These are phyloP conservation scores for Podosphaera xanthii DNA, from an alignment of 2,329 filamentous ascomycete species.

Conservation along the genomic window DNA sequence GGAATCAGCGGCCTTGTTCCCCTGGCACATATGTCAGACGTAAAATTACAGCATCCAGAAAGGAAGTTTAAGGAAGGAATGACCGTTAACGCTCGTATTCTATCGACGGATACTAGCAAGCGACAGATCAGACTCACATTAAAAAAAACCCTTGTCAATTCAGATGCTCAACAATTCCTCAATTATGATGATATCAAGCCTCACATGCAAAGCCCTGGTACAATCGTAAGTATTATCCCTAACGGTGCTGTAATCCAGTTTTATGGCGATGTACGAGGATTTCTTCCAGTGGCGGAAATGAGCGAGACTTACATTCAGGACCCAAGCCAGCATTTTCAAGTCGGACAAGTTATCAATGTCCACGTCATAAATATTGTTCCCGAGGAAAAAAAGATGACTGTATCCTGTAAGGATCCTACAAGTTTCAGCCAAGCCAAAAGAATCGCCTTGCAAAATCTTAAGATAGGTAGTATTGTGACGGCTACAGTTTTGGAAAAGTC, in stretches of 20 bases:
- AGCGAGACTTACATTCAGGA: conserved; percentile 89
- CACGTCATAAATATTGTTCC: conserved; percentile 65
- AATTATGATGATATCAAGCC: conserved; percentile 50
- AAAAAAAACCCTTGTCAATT: conserved; percentile 88
- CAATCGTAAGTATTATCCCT: conserved; percentile 57
- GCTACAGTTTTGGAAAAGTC: conserved; percentile 68
- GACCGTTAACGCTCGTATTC: conserved; percentile 62
- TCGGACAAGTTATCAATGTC: conserved; percentile 78
- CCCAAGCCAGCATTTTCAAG: conserved; percentile 67
- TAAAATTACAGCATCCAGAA: conserved; percentile 73
- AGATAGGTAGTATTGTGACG: conserved; percentile 50
- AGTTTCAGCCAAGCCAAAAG: conserved; percentile 56
- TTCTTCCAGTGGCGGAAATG: conserved; percentile 89
- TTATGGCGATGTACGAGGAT: conserved; percentile 63
- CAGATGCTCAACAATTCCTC: conserved; percentile 57
- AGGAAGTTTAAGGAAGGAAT: conserved; percentile 84
- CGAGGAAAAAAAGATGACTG: conserved; percentile 47
- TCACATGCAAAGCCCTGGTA: conserved; percentile 64
- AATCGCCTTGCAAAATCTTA: conserved; percentile 49
- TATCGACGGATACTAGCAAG: conserved; percentile 56
- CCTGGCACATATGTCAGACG: conserved; percentile 71
- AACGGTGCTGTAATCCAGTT: conserved; percentile 81
- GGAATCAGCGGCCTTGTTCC: conserved; percentile 76
- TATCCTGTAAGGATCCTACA: conserved; percentile 81
- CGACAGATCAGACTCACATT: conserved; percentile 67